Evolutionary conservation across 257 asterid species (phyloP), one percentile per base, ranked within the genome.

Genomic region (Leonotis leonurus): DNA sequence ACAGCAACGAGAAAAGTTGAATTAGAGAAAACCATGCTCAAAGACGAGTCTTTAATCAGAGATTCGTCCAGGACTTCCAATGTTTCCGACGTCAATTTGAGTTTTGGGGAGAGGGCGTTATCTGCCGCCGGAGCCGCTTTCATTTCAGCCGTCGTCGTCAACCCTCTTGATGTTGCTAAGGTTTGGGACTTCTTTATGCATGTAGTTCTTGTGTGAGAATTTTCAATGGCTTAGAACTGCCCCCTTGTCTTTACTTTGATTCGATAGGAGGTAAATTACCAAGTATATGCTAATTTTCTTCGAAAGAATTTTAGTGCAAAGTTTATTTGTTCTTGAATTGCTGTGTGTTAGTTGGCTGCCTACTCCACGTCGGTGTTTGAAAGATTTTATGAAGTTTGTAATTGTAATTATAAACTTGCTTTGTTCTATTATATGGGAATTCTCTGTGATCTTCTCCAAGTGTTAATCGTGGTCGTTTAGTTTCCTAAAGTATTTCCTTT

Each of bases 81-180:
- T 7, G 44, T 71, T 70, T 62, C 85, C 3, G 92, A 82, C 45
- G 60, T 74, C 43, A 49, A 60, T 45, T 83, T 88, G 72, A 73
- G 92, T 41, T 86, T 79, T 44, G 57, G 62, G 40, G 94, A 91
- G 60, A 81, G 96, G 74, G 89, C 96, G 3, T 57, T 81, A 30
- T 77, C 96, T 25, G 96, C 95, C 49, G 96, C 85, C 48, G 96
- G 87, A 17, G 88, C 95, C 60, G 95, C 95, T 48, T 70, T 88
- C 57, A 67, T 86, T 60, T 86, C 96, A 46, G 92, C 94, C 29
- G 60, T 88, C 67, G 62, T 91, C 56, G 90, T 86, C 57, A 88
- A 91, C 75, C 98, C 95, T 62, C 97, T 89, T 33, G 97, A 89
- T 69, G 94, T 89, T 40, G 90, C 85, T 36, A 86, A 86, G 95